A percentile compares a stretch with the other conserved stretches of the same genome.
These are phyloP conservation scores for Kuraishia molischiana DNA, from an alignment of 805 yeast genomes.

Conservation along the genomic window DNA sequence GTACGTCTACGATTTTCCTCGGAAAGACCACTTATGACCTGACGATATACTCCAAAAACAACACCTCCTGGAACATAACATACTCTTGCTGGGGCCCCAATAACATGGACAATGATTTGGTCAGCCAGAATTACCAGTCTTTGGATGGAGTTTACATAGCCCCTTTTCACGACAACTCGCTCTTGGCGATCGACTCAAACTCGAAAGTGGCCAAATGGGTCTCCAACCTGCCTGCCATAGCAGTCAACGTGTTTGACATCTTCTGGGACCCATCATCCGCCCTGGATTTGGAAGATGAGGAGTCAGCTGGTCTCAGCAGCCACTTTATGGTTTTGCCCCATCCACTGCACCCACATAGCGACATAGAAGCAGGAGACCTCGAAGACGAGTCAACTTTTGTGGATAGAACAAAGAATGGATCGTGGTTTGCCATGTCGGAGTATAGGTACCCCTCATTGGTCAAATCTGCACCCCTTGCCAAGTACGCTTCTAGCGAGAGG, in stretches of 20 bases:
- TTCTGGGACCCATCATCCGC: conserved; percentile 19
- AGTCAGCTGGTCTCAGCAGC: conserved; percentile 6
- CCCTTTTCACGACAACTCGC: conserved; percentile 73
- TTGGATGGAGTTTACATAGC: conserved; percentile 70
- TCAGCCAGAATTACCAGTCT: conserved; percentile 41
- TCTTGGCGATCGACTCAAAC: conserved; percentile 64
- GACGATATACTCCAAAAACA: conserved; percentile 64
- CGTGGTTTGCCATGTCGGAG: conserved; percentile 86
- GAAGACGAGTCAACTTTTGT: conserved; percentile 43
- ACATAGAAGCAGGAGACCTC: conserved; percentile 1
- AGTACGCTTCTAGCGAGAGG: conserved; percentile 38
- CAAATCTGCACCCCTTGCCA: conserved; percentile 66
- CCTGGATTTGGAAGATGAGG: conserved; percentile 15
- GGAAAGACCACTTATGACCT: conserved; percentile 70
- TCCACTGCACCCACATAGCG: conserved; percentile 39
- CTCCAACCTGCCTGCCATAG: conserved; percentile 57
- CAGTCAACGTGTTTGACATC: conserved; percentile 75
- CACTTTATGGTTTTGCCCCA: conserved; percentile 56
- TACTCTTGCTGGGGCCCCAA: conserved; percentile 91
- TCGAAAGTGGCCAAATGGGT: conserved; percentile 77
- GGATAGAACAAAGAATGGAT: conserved; percentile 49
- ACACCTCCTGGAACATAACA: conserved; percentile 74
- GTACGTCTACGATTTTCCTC: conserved; percentile 32
- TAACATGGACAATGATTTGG: conserved; percentile 53
- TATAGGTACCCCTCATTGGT: conserved; percentile 72